A percentile compares a stretch with the other conserved stretches of the same genome.
Evolutionary conservation across 2,329 filamentous ascomycete genomes (phyloP).

Genomic region (Paraphaeosphaeria minitans): DNA sequence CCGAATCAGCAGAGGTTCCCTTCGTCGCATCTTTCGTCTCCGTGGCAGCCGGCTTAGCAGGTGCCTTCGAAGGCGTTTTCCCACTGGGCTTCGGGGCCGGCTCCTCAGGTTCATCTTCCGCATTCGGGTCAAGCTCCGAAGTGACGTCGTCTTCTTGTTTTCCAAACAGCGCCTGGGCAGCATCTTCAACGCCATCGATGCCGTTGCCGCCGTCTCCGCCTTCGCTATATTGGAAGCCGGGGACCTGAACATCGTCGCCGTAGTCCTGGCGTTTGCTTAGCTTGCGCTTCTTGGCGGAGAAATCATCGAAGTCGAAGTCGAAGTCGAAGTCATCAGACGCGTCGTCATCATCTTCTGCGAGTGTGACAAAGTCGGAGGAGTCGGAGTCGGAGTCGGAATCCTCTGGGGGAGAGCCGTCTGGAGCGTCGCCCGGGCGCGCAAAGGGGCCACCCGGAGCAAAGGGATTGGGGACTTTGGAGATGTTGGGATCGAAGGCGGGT

Average conservation of each 20-base stretch:
- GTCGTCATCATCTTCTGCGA: background rate
- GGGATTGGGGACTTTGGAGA: background rate
- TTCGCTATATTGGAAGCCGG: slow-evolving; percentile 3
- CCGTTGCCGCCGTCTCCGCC: slow-evolving; percentile 5
- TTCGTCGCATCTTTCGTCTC: background rate
- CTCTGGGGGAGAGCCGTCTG: background rate
- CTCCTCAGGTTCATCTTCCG: background rate
- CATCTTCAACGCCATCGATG: slow-evolving; percentile 4
- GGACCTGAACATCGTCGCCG: slow-evolving; percentile 4
- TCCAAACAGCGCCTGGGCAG: background rate
- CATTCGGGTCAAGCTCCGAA: background rate
- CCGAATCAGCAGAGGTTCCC: background rate
- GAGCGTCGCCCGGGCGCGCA: background rate
- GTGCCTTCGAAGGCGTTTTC: background rate
- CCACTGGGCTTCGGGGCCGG: background rate
- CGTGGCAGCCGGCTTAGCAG: background rate
- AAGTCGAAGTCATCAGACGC: background rate
- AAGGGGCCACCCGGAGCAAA: background rate
- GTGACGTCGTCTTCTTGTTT: background rate
- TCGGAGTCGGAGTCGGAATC: background rate
- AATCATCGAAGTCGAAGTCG: background rate
- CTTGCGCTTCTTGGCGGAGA: background rate
- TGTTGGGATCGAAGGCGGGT: background rate
- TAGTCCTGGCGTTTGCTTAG: slow-evolving; percentile 4
- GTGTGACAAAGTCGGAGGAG: background rate